Evolutionary conservation across 306 rosid genomes (phyloP), one percentile per base, ranked within the genome.

Genomic region (Fragaria vesca): DNA sequence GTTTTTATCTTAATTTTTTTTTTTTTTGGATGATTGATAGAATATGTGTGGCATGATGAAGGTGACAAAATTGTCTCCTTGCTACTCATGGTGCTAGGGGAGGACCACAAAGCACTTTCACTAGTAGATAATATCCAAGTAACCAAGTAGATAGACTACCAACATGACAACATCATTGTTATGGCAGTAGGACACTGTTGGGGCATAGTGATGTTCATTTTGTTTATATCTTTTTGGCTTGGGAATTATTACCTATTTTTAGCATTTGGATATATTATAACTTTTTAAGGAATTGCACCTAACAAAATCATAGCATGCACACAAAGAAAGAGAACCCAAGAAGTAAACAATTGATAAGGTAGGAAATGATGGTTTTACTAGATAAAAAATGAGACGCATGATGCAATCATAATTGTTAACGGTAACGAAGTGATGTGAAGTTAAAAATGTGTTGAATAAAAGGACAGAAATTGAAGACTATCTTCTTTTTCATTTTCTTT

Each of bases 121-220:
- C 12, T 20, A 12, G 38, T 8, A 28, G 12, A 68, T 55, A 38
- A 17, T 75, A 42, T 48, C 16, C 1, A 3, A 40, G 77, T 34
- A 50, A 47, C 26, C 0, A 3, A 40, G 77, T 32, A 4, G 73
- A 80, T 73, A 5, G 47, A 18, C 60, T 43, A 80, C 66, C 73
- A 80, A 73, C 85, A 66, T 82, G 81, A 66, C 63, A 63, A 12
- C 81, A 80, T 84, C 51, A 84, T 84, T 72, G 71, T 69, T 71
- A 18, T 46, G 50, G 46, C 52, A 12, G 16, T 1, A 66, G 21
- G 50, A 52, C 66, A 71, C 38, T 47, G 50, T 62, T 72, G 52
- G 66, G 57, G 20, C 30, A 28, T 47, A 11, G 7, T 1, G 1
- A 30, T 2, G n/a, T 34, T 32, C 15, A 10, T 16, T 47, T 71